Evolutionary conservation across 371 early-diverging fungal species (phyloP).

Genomic region (Capillidium heterosporum): DNA sequence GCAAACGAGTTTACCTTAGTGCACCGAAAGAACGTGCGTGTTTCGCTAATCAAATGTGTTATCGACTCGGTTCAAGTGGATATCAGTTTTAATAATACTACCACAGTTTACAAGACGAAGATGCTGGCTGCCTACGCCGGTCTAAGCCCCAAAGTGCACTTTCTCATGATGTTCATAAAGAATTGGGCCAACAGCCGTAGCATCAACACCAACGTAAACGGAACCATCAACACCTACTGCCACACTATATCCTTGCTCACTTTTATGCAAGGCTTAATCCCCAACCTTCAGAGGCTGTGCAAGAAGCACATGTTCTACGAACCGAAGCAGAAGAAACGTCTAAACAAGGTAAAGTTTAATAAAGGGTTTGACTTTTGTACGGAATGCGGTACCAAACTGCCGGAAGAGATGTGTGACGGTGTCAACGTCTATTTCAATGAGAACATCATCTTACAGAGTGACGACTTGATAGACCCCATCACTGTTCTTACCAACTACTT

Average conservation of each 20-base stretch:
- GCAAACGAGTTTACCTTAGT: not conserved
- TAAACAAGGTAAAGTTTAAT: no score
- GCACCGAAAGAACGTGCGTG: not conserved
- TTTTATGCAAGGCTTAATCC: not conserved
- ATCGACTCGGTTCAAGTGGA: not conserved
- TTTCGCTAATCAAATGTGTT: not conserved
- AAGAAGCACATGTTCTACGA: not conserved
- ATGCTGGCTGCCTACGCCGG: not conserved
- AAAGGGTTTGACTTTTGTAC: no score
- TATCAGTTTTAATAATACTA: not conserved
- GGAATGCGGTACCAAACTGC: no score
- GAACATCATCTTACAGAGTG: no score
- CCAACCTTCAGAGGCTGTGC: not conserved
- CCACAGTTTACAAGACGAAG: not conserved
- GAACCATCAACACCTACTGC: not conserved
- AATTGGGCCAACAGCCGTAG: not conserved
- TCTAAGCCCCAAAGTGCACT: not conserved
- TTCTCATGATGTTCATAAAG: not conserved
- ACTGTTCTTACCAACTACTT: no score
- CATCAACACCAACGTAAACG: not conserved
- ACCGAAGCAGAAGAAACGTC: no score
- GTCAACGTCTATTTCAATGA: no score
- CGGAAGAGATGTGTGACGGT: no score
- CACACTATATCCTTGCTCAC: not conserved
- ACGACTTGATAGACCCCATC: no score